Evolutionary conservation across 192 early-diverging fungal genomes (phyloP), one percentile per base, ranked within the genome.

Genomic region (Coemansia pectinata): DNA sequence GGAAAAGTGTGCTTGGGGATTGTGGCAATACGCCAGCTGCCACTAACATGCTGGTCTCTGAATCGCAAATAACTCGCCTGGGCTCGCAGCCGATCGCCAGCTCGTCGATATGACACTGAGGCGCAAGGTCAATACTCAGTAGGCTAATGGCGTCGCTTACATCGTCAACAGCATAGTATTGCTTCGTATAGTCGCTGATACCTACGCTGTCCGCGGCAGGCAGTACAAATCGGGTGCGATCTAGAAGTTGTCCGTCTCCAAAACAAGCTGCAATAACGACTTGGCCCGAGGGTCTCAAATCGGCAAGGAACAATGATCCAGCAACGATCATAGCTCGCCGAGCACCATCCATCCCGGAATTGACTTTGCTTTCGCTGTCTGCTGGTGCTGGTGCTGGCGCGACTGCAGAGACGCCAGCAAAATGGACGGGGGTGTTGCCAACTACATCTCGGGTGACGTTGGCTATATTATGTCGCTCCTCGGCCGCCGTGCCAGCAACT

Each of bases 41-140:
- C 39, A 82, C 39, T 19, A 82, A 31, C 69, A 77, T 39, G 9
- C 63, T 74, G 0, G 79, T 77, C 9, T 77, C 72, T 12, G 55
- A 17, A 57, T 82, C 79, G 23, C 55, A 36, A 4, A 77, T 65
- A 17, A 77, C 23, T 23, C 71, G 70, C 10, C 69, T 68, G 7
- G 79, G 79, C 69, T 77, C 74, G 48, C 15, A 48, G 17, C 69
- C 53, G 9, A 77, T 39, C 6, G 52, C 17, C 17, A 66, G 38
- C 25, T 69, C 66, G 50, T 58, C 60, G 21, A 81, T 21, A 25
- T 72, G 62, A 62, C 74, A 74, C 19, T 61, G 71, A 11, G 65
- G 19, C 3, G 17, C n/a, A 17, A 62, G 1, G 14, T 63, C 65
- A 17, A 82, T 71, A 3, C 5, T 62, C 1, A 73, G 25, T 15